phyloP scores from a whole-genome alignment of 2,329 filamentous ascomycete species.

The Albifimbria verrucaria region DNA sequence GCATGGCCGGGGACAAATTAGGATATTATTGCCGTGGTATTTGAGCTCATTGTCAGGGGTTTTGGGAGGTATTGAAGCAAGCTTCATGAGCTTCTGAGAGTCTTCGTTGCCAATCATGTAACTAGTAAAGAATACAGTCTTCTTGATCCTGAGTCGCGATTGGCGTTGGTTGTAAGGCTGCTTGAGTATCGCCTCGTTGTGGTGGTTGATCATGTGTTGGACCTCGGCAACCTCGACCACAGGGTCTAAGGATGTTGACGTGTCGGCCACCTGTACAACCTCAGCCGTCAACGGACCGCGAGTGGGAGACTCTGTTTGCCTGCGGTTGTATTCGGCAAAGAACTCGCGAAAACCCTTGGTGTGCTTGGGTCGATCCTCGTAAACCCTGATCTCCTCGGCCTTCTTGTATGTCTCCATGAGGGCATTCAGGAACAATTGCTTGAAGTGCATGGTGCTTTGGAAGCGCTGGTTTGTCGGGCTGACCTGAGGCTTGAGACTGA shows the following conservation, averaged over 20 bases:
- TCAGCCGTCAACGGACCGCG: constrained; percentile 70
- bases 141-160: constrained; percentile 68
- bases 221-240: constrained; percentile 78
- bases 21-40: constrained; percentile 81
- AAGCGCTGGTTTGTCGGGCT: constrained; percentile 80
- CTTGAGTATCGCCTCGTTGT: constrained; percentile 59
- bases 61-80: constrained; percentile 63
- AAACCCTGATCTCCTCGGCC: constrained; percentile 78
- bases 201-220: constrained; percentile 83
- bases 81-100: constrained; percentile 65
- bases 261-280: constrained; percentile 82
- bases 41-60: constrained; percentile 70
- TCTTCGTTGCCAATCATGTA: constrained; percentile 77
- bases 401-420: constrained; percentile 82
- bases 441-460: constrained; percentile 83
- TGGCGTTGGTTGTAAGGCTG: constrained; percentile 31
- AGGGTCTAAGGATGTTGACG: constrained; percentile 70
- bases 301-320: constrained; percentile 43
- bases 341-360: constrained; percentile 83
- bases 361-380: constrained; percentile 64
- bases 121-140: constrained; percentile 86
- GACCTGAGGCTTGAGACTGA: constrained; percentile 80
- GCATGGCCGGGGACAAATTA: constrained; percentile 79
- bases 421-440: constrained; percentile 77
- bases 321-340: constrained; percentile 71